These are phyloP conservation scores for Cadophora sp. DNA, from an alignment of 2,329 filamentous ascomycete genomes.

Conservation along the genomic window DNA sequence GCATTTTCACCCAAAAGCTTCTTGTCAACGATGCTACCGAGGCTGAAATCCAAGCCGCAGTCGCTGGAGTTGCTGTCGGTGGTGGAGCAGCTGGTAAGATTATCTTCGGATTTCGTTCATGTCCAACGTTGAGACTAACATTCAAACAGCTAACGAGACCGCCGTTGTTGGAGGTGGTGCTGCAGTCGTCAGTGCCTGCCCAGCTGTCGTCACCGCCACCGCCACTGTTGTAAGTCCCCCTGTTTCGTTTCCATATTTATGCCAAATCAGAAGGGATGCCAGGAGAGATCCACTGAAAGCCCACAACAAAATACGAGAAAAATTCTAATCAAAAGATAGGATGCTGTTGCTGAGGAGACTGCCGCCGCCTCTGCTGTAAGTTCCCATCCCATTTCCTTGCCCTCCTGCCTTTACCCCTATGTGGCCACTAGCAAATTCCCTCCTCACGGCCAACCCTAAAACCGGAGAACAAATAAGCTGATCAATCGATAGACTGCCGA, in stretches of 20 bases:
- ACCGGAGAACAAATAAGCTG: not conserved
- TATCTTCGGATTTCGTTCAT: too few species aligned
- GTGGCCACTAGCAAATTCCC: too few species aligned
- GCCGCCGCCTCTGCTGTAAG: not conserved
- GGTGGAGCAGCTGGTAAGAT: slow-evolving; percentile 29
- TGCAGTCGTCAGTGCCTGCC: slow-evolving; percentile 20
- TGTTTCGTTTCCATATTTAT: too few species aligned
- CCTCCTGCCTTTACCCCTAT: too few species aligned
- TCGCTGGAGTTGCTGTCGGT: slow-evolving; percentile 46
- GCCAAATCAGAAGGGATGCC: too few species aligned
- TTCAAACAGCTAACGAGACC: slow-evolving; percentile 29
- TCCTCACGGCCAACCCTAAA: too few species aligned
- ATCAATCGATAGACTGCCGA: not conserved
- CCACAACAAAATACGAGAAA: too few species aligned
- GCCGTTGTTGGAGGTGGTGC: slow-evolving; percentile 35
- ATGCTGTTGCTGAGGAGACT: not conserved
- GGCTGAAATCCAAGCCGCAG: slow-evolving; percentile 58
- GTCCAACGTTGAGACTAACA: not conserved
- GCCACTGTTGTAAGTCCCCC: not conserved
- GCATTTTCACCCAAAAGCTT: slow-evolving; percentile 60
- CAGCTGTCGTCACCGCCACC: slow-evolving; percentile 11
- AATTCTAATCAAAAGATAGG: not conserved
- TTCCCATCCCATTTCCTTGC: too few species aligned
- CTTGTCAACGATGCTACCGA: slow-evolving; percentile 60
- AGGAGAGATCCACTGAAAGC: too few species aligned